Evolutionary conservation across 78 protist species (phyloP).

Genomic region (slime mould (Dictyostelium discoideum)): dicty_2.7 NC_007088.5:1275001-1275500

Average conservation of each 20-base stretch:
- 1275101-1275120: constrained; percentile 79
- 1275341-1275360: not conserved
- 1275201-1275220: not conserved
- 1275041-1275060: constrained; percentile 74
- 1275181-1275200: not conserved
- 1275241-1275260: constrained; percentile 11
- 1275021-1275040: constrained; percentile 78
- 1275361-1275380: constrained; percentile 29
- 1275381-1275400: constrained; percentile 20
- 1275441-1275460: constrained; percentile 32
- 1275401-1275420: constrained; percentile 82
- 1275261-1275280: constrained; percentile 68
- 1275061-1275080: constrained; percentile 33
- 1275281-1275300: constrained; percentile 62
- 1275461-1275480: constrained; percentile 59
- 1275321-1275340: not conserved
- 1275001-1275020: not conserved
- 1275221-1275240: not conserved
- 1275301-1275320: constrained; percentile 28
- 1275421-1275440: constrained; percentile 76
- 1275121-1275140: constrained; percentile 47
- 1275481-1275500: constrained; percentile 75
- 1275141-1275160: not conserved
- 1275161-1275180: not conserved
- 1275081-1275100: constrained; percentile 51